Evolutionary conservation across 345 rosid species (phyloP).

Genomic region (Acer campestre): DNA sequence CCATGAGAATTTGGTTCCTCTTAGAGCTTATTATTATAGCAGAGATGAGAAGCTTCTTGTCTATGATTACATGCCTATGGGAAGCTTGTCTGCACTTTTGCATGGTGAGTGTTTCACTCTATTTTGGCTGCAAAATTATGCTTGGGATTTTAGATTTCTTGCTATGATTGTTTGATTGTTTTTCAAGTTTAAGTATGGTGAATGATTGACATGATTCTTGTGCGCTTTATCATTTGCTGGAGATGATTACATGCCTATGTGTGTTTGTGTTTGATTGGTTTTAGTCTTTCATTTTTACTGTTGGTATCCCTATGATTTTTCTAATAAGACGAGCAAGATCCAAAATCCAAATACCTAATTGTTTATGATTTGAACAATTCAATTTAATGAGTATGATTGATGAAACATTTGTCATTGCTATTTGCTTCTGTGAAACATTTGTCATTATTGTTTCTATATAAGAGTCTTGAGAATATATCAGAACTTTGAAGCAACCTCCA

Average conservation of each 20-base stretch:
- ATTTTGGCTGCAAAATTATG: background rate
- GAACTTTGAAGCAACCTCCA: too few relatives aligned
- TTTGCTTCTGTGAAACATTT: background rate
- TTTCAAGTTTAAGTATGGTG: background rate
- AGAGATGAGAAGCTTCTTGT: slow-evolving; percentile 97
- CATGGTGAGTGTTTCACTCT: slow-evolving; percentile 56
- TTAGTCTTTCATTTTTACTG: background rate
- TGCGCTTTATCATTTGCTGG: background rate
- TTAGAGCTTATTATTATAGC: slow-evolving; percentile 88
- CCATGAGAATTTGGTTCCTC: slow-evolving; percentile 83
- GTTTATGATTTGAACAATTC: too few relatives aligned
- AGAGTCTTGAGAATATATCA: too few relatives aligned
- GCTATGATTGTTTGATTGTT: slow-evolving; percentile 2
- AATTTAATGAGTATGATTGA: background rate
- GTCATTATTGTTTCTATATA: too few relatives aligned
- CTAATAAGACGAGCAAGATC: too few relatives aligned
- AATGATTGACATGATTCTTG: background rate
- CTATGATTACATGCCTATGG: slow-evolving; percentile 95
- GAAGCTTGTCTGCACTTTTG: slow-evolving; percentile 95
- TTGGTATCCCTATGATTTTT: too few relatives aligned
- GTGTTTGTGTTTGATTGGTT: background rate
- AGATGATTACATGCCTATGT: background rate
- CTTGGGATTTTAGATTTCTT: slow-evolving; percentile 16
- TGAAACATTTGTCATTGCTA: too few relatives aligned
- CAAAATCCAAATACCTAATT: too few relatives aligned